Evolutionary conservation across 2,329 filamentous ascomycete genomes (phyloP).

Genomic region (Ophiostoma tasmaniense): DNA sequence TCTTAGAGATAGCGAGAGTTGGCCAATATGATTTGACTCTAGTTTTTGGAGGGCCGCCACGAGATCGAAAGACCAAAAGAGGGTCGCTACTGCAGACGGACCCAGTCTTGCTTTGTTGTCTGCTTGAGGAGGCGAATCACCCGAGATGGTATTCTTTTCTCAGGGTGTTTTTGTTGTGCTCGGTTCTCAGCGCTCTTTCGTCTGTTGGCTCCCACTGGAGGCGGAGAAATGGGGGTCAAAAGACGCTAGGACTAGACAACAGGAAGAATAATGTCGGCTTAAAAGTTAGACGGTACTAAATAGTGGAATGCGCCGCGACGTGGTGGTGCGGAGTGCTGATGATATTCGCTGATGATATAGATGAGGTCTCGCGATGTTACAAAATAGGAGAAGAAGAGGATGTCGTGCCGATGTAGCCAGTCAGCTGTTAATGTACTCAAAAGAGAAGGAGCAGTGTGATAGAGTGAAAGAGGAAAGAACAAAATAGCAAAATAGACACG

Average conservation of each 20-base stretch:
- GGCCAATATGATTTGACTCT: background rate
- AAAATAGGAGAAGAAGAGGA: background rate
- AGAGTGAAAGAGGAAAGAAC: background rate
- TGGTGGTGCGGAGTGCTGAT: background rate
- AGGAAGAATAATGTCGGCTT: background rate
- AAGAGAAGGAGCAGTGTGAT: background rate
- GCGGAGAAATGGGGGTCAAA: background rate
- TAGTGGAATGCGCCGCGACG: background rate
- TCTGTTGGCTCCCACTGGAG: background rate
- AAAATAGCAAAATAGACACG: background rate
- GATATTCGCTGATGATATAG: background rate
- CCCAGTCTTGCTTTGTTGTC: slow-evolving; percentile 4
- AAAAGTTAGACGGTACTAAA: background rate
- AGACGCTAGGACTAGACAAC: background rate
- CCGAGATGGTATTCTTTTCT: background rate
- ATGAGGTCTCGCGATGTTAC: background rate
- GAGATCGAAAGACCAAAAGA: background rate
- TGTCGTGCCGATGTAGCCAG: background rate
- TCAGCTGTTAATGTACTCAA: background rate
- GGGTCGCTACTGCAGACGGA: background rate
- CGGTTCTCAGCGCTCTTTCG: background rate
- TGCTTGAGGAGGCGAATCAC: slow-evolving; percentile 2
- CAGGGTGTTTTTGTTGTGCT: background rate
- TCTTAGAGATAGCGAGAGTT: background rate
- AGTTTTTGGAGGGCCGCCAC: background rate